Conservation (phyloP, 176 grass and related monocot species). For the Cenchrus purpureus region DNA sequence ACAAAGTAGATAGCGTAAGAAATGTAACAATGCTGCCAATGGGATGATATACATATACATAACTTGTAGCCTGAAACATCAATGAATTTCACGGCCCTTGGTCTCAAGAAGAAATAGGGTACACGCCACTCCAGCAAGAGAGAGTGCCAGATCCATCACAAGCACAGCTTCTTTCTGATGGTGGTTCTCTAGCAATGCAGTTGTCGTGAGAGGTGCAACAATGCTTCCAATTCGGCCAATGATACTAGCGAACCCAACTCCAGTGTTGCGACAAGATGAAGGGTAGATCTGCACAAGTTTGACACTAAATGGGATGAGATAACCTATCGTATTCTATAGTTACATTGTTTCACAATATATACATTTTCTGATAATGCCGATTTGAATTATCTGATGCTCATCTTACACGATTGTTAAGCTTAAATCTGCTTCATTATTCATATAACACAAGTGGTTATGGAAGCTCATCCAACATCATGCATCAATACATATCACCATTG, state of each 20-base stretch:
- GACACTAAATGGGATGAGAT: neutral
- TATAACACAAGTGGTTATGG: neutral
- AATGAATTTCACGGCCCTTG: slow-evolving; percentile 43
- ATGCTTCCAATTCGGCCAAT: slow-evolving; percentile 51
- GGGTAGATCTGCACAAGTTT: slow-evolving; percentile 57
- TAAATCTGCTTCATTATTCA: neutral
- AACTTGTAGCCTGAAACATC: neutral
- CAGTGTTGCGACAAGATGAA: slow-evolving; percentile 58
- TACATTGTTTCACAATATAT: neutral
- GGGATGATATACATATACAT: neutral
- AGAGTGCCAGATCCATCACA: slow-evolving; percentile 46
- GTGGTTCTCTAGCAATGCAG: slow-evolving; percentile 51
- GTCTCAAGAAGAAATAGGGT: slow-evolving; percentile 55
- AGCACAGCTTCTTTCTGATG: slow-evolving; percentile 52
- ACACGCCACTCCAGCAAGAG: slow-evolving; percentile 43
- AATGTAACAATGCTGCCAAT: neutral
- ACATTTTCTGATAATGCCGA: neutral
- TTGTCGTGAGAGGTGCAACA: slow-evolving; percentile 43
- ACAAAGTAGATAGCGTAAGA: neutral
- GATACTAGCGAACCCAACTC: slow-evolving; percentile 36
- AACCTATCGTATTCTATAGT: neutral
- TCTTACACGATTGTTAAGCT: neutral
- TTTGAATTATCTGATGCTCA: neutral
- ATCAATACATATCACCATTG: neutral
- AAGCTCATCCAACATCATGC: too few species aligned